These are phyloP conservation scores for Mariannaea sp. DNA, from an alignment of 2,329 filamentous ascomycete genomes.

Conservation along the genomic window DNA sequence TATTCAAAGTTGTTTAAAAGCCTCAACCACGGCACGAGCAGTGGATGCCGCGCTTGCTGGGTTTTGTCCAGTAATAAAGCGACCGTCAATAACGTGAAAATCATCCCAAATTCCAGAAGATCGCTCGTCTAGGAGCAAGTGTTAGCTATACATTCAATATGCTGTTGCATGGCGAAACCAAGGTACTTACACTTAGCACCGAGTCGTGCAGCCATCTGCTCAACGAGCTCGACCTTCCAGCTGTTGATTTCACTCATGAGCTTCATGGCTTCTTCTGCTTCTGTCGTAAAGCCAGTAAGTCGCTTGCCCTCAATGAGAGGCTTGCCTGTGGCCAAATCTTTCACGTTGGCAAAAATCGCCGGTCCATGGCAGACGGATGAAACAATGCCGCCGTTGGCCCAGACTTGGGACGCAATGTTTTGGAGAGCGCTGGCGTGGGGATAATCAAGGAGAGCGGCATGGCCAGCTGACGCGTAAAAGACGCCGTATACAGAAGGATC, in stretches of 20 bases:
- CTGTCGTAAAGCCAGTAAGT: constrained; percentile 47
- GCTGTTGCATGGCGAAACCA: not conserved
- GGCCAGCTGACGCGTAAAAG: constrained; percentile 42
- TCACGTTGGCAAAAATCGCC: constrained; percentile 44
- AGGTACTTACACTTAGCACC: constrained; percentile 41
- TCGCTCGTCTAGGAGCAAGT: constrained; percentile 2
- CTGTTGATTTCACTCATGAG: constrained; percentile 39
- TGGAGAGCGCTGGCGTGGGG: constrained; percentile 48
- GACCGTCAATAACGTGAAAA: constrained; percentile 42
- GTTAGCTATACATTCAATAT: not conserved
- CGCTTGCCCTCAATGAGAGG: constrained; percentile 45
- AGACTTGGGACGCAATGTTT: constrained; percentile 47
- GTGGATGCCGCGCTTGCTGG: constrained; percentile 47
- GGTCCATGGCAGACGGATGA: constrained; percentile 49
- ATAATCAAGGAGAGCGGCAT: constrained; percentile 53
- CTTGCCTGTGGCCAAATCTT: constrained; percentile 41
- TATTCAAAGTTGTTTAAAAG: constrained; percentile 44
- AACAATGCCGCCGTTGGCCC: constrained; percentile 47
- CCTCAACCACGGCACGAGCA: constrained; percentile 44
- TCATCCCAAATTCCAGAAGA: constrained; percentile 37
- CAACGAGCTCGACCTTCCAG: constrained; percentile 42
- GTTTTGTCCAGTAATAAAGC: constrained; percentile 49
- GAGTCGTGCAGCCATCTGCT: constrained; percentile 39
- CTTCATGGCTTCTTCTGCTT: constrained; percentile 44
- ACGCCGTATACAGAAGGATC: constrained; percentile 33